These are phyloP conservation scores for Schrenkiella parvula DNA, from an alignment of 345 rosid species.

Conservation along the genomic window DNA sequence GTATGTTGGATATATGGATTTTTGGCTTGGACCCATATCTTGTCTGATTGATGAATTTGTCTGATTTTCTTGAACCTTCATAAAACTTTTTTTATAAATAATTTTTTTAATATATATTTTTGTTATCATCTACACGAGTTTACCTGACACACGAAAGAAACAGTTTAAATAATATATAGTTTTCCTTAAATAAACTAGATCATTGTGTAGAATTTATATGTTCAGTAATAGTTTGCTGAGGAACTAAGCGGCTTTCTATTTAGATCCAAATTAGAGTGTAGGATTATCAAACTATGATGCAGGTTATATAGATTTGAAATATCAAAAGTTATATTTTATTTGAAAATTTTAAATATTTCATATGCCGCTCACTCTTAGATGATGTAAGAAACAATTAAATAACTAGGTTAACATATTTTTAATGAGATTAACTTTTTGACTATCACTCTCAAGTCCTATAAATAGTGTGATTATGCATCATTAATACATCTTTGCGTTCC, in stretches of 20 bases:
- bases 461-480: slow-evolving; percentile 25
- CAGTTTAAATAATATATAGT: neutral
- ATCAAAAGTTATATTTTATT: neutral
- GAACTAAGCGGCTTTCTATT: neutral
- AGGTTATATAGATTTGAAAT: neutral
- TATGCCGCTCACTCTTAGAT: neutral
- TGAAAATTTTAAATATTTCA: neutral
- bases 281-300: neutral
- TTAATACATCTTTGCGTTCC: slow-evolving; percentile 16
- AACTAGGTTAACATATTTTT: slow-evolving; percentile 6
- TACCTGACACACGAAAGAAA: neutral
- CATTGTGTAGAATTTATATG: neutral
- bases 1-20: slow-evolving; percentile 25
- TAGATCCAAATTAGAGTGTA: neutral
- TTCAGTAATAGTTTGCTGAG: neutral
- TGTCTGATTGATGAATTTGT: slow-evolving; percentile 35
- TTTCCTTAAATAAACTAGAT: neutral
- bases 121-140: slow-evolving; percentile 3
- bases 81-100: neutral
- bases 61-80: slow-evolving; percentile 34
- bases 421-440: neutral
- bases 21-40: slow-evolving; percentile 35
- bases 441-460: slow-evolving; percentile 24
- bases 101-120: neutral
- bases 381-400: slow-evolving; percentile 6